phyloP scores from a whole-genome alignment of 148 eudicot genomes.

The Dianthus caryophyllus region DNA sequence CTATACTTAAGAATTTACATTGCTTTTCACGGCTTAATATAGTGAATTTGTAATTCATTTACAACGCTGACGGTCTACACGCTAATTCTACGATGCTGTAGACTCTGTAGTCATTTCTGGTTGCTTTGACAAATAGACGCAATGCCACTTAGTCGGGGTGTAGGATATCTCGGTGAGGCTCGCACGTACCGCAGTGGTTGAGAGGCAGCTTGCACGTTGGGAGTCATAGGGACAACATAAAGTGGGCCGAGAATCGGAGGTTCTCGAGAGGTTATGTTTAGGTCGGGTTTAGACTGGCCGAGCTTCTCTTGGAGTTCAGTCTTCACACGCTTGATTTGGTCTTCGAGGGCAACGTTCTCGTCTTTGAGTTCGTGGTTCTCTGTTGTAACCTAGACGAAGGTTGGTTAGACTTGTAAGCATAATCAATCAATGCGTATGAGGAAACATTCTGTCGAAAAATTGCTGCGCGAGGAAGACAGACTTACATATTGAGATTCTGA shows the following conservation, averaged over 20 bases:
- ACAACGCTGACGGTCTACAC: too few species aligned
- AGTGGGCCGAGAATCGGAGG: slow-evolving; percentile 47
- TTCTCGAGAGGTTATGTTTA: slow-evolving; percentile 29
- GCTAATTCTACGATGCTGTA: slow-evolving; percentile 11
- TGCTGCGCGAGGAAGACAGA: too few species aligned
- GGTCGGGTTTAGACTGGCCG: slow-evolving; percentile 26
- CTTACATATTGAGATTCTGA: slow-evolving; percentile 89
- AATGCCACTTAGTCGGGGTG: slow-evolving; percentile 71
- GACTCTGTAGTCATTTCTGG: slow-evolving; percentile 19
- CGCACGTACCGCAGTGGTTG: slow-evolving; percentile 47
- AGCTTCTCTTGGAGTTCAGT: slow-evolving; percentile 43
- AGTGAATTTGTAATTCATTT: too few species aligned
- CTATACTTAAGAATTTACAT: too few species aligned
- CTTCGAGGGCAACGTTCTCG: slow-evolving; percentile 55
- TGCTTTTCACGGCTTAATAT: too few species aligned
- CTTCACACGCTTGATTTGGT: slow-evolving; percentile 43
- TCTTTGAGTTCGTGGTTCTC: slow-evolving; percentile 75
- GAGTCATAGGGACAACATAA: slow-evolving; percentile 47
- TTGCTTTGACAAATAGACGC: slow-evolving; percentile 47
- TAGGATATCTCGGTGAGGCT: slow-evolving; percentile 84
- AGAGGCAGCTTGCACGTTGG: slow-evolving; percentile 35
- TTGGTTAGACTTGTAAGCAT: not conserved
- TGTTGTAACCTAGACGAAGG: slow-evolving; percentile 38
- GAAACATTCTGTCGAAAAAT: too few species aligned
- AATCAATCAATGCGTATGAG: not conserved